Evolutionary conservation across 202 grass and related monocot genomes (phyloP).

Genomic region (Sporobolus alterniflorus): DNA sequence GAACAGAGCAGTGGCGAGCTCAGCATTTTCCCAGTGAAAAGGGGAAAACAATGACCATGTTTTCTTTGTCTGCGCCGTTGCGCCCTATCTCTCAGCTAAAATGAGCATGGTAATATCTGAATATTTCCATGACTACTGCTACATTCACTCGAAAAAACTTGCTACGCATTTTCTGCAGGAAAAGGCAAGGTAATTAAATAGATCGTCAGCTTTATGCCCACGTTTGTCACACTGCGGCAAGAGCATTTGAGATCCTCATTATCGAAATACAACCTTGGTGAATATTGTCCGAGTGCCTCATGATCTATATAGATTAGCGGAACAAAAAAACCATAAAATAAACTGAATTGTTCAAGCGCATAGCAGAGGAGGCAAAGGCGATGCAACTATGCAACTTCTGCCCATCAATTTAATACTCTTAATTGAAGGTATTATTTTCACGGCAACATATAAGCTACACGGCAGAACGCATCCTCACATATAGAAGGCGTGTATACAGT

Average conservation of each 20-base stretch:
- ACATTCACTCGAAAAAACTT: neutral
- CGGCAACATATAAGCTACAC: slow-evolving; percentile 3
- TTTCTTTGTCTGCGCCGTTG: neutral
- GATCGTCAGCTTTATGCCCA: neutral
- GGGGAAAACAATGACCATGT: neutral
- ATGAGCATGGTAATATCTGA: neutral
- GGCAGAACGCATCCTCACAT: slow-evolving; percentile 40
- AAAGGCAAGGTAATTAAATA: neutral
- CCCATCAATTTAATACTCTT: slow-evolving; percentile 19
- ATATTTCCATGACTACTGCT: neutral
- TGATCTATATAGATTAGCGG: slow-evolving; percentile 11
- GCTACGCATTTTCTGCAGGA: neutral
- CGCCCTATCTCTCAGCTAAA: neutral
- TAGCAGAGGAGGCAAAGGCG: neutral
- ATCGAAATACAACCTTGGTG: neutral
- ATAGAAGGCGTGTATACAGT: slow-evolving; percentile 18
- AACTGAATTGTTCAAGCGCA: neutral
- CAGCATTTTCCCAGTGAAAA: neutral
- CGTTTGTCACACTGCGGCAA: neutral
- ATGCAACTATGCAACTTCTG: neutral
- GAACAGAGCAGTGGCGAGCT: neutral
- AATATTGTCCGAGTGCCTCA: neutral
- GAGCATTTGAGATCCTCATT: neutral
- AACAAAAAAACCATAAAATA: neutral
- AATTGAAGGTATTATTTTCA: slow-evolving; percentile 11